A percentile compares a stretch with the other conserved stretches of the same genome.
phyloP scores from a whole-genome alignment of 192 early-diverging fungal species.

The Gonapodya sp. region DNA sequence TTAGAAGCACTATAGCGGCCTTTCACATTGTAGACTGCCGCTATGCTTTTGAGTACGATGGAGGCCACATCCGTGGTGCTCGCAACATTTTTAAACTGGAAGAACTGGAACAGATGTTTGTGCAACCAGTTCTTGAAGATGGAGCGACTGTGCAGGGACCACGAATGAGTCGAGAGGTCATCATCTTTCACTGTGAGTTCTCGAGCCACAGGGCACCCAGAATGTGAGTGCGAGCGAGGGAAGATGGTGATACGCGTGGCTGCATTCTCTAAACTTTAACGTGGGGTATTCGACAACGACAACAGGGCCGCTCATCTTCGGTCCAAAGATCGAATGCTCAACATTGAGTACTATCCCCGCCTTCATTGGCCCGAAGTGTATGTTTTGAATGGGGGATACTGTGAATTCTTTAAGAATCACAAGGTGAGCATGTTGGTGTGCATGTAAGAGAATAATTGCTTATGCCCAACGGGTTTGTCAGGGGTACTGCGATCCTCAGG shows the following conservation, averaged over 20 bases:
- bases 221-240: constrained; percentile 39
- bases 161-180: neutral
- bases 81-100: constrained; percentile 56
- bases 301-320: constrained; percentile 62
- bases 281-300: neutral
- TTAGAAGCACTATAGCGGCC: constrained; percentile 43
- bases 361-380: constrained; percentile 79
- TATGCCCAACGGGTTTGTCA: constrained; percentile 7
- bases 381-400: constrained; percentile 76
- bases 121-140: constrained; percentile 29
- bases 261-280: too few species aligned
- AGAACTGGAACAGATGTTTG: constrained; percentile 49
- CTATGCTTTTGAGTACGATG: constrained; percentile 78
- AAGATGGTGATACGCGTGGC: too few species aligned
- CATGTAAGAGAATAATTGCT: neutral
- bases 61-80: constrained; percentile 69
- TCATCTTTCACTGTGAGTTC: constrained; percentile 85
- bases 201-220: constrained; percentile 67
- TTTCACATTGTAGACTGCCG: constrained; percentile 71
- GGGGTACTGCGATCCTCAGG: constrained; percentile 56
- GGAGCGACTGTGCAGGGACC: constrained; percentile 27
- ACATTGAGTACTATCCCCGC: constrained; percentile 59
- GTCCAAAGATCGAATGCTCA: constrained; percentile 61
- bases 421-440: constrained; percentile 21
- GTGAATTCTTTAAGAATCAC: constrained; percentile 51